Evolutionary conservation across 208 protist genomes (phyloP).

Genomic region (Plasmodiophora brassicae): DNA sequence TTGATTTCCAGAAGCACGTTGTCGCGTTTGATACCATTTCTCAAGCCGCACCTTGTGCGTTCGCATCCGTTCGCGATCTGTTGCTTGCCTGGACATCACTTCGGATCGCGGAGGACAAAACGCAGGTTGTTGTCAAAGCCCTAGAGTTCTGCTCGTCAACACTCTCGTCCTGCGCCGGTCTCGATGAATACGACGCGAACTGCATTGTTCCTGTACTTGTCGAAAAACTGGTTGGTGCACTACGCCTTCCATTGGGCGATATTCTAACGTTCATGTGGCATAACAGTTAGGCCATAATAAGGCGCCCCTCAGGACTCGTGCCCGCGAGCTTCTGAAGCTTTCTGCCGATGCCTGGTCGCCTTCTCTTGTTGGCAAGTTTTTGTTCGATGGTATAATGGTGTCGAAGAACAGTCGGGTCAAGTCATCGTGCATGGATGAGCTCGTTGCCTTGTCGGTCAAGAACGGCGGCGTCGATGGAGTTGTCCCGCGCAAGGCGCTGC

Average conservation of each 20-base stretch:
- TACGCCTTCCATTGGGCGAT: too few species aligned
- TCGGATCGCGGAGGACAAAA: background rate
- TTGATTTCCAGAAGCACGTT: constrained; percentile 29
- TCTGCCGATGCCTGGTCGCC: background rate
- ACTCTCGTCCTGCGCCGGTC: background rate
- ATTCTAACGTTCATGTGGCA: too few species aligned
- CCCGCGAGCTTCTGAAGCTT: background rate
- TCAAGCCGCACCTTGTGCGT: background rate
- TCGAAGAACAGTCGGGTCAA: background rate
- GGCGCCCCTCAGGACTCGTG: background rate
- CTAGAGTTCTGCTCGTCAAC: background rate
- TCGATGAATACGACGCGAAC: constrained; percentile 19
- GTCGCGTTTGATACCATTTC: background rate
- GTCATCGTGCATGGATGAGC: constrained; percentile 17
- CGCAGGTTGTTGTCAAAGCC: constrained; percentile 20
- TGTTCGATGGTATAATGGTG: background rate
- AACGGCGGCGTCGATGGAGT: background rate
- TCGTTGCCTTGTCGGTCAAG: background rate
- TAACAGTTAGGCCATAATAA: constrained; percentile 15
- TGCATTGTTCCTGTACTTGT: background rate
- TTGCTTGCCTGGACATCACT: background rate
- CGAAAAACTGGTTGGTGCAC: constrained; percentile 18
- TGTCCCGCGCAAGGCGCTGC: background rate
- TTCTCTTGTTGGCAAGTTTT: background rate
- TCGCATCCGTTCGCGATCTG: background rate